phyloP scores from a whole-genome alignment of 345 rosid genomes.

The Eutrema japonicum region DNA sequence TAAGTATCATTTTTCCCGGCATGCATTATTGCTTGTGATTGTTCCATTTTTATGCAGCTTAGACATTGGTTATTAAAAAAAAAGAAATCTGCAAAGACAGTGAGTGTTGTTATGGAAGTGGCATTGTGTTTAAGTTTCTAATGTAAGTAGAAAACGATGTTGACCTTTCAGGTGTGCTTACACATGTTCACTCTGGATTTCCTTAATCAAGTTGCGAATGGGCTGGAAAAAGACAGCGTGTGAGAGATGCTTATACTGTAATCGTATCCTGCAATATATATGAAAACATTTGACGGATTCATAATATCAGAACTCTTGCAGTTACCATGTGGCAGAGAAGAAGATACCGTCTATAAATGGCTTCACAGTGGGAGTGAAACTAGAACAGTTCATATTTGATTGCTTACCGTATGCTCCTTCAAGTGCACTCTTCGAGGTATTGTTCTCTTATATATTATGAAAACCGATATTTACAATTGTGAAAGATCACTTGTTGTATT shows the following conservation, averaged over 20 bases:
- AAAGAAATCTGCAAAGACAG: not conserved
- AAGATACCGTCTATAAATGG: slow-evolving; percentile 91
- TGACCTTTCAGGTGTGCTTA: slow-evolving; percentile 77
- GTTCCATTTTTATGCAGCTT: slow-evolving; percentile 11
- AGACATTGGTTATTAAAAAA: not conserved
- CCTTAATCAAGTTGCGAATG: slow-evolving; percentile 92
- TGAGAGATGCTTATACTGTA: slow-evolving; percentile 44
- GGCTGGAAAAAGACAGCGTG: slow-evolving; percentile 97
- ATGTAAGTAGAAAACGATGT: slow-evolving; percentile 18
- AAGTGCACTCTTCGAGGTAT: slow-evolving; percentile 94
- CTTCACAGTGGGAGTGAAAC: slow-evolving; percentile 69
- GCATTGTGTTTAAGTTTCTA: slow-evolving; percentile 2
- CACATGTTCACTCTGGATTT: slow-evolving; percentile 99
- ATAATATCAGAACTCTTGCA: slow-evolving; percentile 30
- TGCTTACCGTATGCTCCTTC: slow-evolving; percentile 97
- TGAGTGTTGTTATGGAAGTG: slow-evolving; percentile 8
- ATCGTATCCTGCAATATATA: not conserved
- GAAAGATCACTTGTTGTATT: too few relatives aligned
- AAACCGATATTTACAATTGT: not conserved
- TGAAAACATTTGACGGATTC: slow-evolving; percentile 9
- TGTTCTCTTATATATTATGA: not conserved
- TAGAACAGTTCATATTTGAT: slow-evolving; percentile 96
- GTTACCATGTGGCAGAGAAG: slow-evolving; percentile 95
- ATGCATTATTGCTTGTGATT: not conserved
- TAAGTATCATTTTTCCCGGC: not conserved